These are phyloP conservation scores for Paramecium octaurelia DNA, from an alignment of 73 alveolate species.

Conservation along the genomic window DNA sequence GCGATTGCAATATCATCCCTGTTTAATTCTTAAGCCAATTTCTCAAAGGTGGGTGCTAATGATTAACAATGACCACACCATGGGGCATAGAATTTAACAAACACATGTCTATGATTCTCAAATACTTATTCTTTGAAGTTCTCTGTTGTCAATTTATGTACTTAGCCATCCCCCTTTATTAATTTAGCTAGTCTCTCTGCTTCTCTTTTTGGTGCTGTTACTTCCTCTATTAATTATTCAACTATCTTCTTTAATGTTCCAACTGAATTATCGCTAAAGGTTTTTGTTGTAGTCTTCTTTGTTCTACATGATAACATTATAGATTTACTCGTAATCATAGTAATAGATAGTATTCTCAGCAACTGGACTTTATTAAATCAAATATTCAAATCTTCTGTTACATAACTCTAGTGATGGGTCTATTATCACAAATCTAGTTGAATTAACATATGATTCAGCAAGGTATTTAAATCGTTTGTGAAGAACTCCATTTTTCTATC, in stretches of 20 bases:
- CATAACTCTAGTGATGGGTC: neutral
- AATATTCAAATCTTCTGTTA: neutral
- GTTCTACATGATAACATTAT: neutral
- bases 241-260: neutral
- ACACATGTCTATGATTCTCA: conserved; percentile 83
- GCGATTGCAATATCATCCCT: conserved; percentile 68
- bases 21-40: conserved; percentile 73
- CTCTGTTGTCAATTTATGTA: neutral
- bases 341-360: neutral
- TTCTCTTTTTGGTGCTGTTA: neutral
- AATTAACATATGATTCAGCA: neutral
- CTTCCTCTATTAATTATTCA: neutral
- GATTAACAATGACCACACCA: conserved; percentile 98
- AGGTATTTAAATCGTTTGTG: neutral
- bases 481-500: neutral
- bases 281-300: neutral
- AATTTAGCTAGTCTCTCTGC: neutral
- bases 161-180: neutral
- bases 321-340: neutral
- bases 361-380: neutral
- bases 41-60: conserved; percentile 90
- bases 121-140: conserved; percentile 81
- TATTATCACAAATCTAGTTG: conserved; percentile 6
- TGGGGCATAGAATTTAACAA: conserved; percentile 97
- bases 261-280: neutral